phyloP scores from a whole-genome alignment of 1,284 basidiomycete species.

The Moniliophthora roreri region DNA sequence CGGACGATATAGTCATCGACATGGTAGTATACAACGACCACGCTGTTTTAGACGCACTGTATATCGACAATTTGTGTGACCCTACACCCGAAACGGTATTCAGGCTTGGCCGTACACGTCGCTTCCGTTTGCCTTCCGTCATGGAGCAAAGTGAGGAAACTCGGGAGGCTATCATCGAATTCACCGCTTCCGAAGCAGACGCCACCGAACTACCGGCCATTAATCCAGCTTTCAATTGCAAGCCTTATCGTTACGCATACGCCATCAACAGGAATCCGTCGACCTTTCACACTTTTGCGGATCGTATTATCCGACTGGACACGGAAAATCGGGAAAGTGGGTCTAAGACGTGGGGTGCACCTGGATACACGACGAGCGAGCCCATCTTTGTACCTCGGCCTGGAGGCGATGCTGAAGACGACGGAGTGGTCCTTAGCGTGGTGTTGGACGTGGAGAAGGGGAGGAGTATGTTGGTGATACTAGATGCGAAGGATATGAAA shows the following conservation, averaged over 20 bases:
- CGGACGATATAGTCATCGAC: slow-evolving; percentile 35
- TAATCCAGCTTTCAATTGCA: slow-evolving; percentile 27
- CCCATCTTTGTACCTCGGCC: slow-evolving; percentile 34
- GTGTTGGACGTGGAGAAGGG: slow-evolving; percentile 26
- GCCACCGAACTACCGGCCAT: slow-evolving; percentile 33
- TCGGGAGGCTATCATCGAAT: slow-evolving; percentile 14
- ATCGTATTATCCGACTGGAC: slow-evolving; percentile 34
- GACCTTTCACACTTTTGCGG: slow-evolving; percentile 25
- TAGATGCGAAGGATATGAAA: slow-evolving; percentile 27
- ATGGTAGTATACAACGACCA: slow-evolving; percentile 35
- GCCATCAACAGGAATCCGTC: slow-evolving; percentile 23
- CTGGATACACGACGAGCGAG: slow-evolving; percentile 32
- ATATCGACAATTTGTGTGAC: slow-evolving; percentile 25
- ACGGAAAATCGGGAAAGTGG: slow-evolving; percentile 17
- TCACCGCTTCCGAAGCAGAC: slow-evolving; percentile 12
- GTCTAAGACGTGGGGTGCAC: slow-evolving; percentile 24
- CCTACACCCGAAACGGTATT: background rate
- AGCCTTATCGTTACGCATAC: slow-evolving; percentile 33
- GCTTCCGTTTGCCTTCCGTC: slow-evolving; percentile 19
- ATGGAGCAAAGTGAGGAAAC: background rate
- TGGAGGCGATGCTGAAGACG: slow-evolving; percentile 29
- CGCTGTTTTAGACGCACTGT: slow-evolving; percentile 26
- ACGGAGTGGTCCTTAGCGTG: slow-evolving; percentile 34
- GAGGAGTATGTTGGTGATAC: slow-evolving; percentile 10
- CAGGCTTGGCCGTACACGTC: slow-evolving; percentile 16